These are phyloP conservation scores for Aspergillus leporis DNA, from an alignment of 495 filamentous ascomycete genomes.

Conservation along the genomic window DNA sequence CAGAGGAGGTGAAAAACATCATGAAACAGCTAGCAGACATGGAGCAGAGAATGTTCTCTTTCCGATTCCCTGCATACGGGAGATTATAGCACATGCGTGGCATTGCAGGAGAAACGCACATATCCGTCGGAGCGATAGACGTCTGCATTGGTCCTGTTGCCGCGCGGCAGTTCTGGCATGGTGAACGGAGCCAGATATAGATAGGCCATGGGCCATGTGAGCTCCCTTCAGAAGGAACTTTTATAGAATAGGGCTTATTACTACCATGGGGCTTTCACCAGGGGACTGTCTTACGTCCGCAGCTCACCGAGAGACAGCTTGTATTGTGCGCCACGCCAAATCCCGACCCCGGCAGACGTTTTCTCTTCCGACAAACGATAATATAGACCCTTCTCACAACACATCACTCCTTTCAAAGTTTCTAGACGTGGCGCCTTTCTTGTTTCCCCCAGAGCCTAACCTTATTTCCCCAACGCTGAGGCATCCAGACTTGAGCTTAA, in stretches of 20 bases:
- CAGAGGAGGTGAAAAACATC: slow-evolving; percentile 37
- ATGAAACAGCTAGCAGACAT: slow-evolving; percentile 41
- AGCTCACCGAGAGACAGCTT: slow-evolving; percentile 34
- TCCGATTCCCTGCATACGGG: slow-evolving; percentile 37
- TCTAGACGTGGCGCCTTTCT: slow-evolving; percentile 30
- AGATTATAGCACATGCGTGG: slow-evolving; percentile 41
- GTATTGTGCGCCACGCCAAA: slow-evolving; percentile 31
- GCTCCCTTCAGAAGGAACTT: slow-evolving; percentile 10
- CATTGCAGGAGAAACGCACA: slow-evolving; percentile 24
- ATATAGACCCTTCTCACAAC: slow-evolving; percentile 32
- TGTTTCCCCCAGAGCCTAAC: slow-evolving; percentile 23
- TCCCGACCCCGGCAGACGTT: slow-evolving; percentile 35
- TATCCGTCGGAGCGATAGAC: slow-evolving; percentile 23
- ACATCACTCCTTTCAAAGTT: slow-evolving; percentile 31
- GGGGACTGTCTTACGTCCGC: slow-evolving; percentile 32
- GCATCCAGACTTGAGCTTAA: slow-evolving; percentile 36
- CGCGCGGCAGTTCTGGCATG: slow-evolving; percentile 39
- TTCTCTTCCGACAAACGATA: slow-evolving; percentile 31
- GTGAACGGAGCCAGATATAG: slow-evolving; percentile 29
- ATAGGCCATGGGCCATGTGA: slow-evolving; percentile 43
- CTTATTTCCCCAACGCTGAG: slow-evolving; percentile 27
- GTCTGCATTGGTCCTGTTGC: slow-evolving; percentile 41
- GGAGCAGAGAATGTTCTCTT: slow-evolving; percentile 36
- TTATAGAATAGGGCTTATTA: slow-evolving; percentile 19
- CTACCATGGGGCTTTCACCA: slow-evolving; percentile 31